These are phyloP conservation scores for Agaricus bisporus DNA, from an alignment of 768 basidiomycete genomes.

Conservation along the genomic window DNA sequence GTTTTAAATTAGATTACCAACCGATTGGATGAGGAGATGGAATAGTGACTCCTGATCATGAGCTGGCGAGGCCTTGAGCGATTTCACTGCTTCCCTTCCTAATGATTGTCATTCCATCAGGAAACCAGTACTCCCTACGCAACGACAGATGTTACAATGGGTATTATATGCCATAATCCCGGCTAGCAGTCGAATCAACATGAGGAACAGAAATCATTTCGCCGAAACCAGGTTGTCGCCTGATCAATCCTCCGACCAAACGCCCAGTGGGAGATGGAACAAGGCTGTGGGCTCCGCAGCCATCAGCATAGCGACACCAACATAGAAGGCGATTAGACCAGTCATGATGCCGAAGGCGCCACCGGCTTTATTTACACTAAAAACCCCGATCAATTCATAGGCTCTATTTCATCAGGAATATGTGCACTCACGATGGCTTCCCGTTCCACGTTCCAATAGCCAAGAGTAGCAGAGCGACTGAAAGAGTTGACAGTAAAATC, in stretches of 20 bases:
- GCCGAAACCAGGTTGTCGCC: too few species aligned
- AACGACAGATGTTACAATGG: too few species aligned
- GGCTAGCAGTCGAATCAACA: too few species aligned
- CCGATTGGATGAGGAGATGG: too few species aligned
- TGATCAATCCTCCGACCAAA: conserved; percentile 10
- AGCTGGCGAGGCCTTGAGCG: too few species aligned
- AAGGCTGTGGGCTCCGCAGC: conserved; percentile 28
- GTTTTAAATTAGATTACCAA: too few species aligned
- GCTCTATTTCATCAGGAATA: neutral
- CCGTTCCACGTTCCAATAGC: conserved; percentile 23
- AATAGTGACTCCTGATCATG: too few species aligned
- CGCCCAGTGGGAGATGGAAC: conserved; percentile 31
- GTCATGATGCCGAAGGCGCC: conserved; percentile 35
- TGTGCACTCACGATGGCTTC: conserved; percentile 21
- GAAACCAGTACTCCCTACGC: too few species aligned
- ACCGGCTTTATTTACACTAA: conserved; percentile 31
- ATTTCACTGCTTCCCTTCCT: too few species aligned
- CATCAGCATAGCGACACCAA: conserved; percentile 34
- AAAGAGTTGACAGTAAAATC: conserved; percentile 19
- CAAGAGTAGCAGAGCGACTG: conserved; percentile 23
- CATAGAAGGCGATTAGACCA: conserved; percentile 40
- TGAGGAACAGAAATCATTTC: too few species aligned
- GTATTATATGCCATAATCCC: too few species aligned
- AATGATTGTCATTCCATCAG: too few species aligned
- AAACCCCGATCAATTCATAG: neutral